These are phyloP conservation scores for Colletotrichum salicis DNA, from an alignment of 2,329 filamentous ascomycete species.

Conservation along the genomic window DNA sequence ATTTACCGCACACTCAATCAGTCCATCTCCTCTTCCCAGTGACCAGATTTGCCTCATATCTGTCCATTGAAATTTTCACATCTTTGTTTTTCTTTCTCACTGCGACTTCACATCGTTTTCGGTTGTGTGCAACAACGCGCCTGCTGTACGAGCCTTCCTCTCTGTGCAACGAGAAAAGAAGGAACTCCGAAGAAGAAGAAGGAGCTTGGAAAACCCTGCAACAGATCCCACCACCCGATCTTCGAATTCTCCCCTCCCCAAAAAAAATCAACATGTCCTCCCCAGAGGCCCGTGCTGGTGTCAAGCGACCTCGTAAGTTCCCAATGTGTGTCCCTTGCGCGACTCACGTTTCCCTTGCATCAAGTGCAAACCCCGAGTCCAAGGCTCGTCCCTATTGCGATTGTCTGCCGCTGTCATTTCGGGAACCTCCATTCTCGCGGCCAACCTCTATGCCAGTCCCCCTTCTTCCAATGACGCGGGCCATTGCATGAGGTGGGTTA, in stretches of 20 bases:
- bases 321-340: background rate
- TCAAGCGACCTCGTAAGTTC: constrained; percentile 56
- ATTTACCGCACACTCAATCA: background rate
- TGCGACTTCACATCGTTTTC: no score
- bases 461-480: background rate
- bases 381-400: background rate
- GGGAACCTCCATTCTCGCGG: background rate
- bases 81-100: background rate
- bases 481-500: background rate
- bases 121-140: background rate
- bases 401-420: background rate
- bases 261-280: constrained; percentile 47
- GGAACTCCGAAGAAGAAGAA: constrained; percentile 27
- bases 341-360: background rate
- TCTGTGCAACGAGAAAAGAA: constrained; percentile 35
- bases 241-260: background rate
- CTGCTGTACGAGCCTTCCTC: background rate
- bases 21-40: background rate
- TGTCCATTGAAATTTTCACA: background rate
- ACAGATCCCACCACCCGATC: constrained; percentile 57
- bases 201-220: constrained; percentile 41
- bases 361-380: constrained; percentile 37
- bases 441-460: background rate
- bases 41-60: background rate
- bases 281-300: constrained; percentile 52